Conservation (phyloP, 495 filamentous ascomycete genomes). For the Penicillium mononematosum region DNA sequence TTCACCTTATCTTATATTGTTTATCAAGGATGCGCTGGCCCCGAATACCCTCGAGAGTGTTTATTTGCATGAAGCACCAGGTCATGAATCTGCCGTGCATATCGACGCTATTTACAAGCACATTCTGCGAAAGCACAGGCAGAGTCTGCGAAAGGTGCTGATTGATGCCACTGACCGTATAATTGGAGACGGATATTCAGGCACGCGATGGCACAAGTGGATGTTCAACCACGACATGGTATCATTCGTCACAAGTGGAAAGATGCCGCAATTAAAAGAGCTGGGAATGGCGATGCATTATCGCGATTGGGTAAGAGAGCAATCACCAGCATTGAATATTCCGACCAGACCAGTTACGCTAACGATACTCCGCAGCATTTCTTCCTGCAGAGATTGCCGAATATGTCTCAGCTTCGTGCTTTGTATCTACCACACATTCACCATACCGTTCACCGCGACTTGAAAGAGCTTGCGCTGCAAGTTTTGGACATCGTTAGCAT, state of each 20-base stretch:
- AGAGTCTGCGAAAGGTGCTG: slow-evolving; percentile 73
- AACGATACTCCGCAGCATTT: slow-evolving; percentile 61
- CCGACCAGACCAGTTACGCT: not conserved
- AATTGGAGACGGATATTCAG: slow-evolving; percentile 34
- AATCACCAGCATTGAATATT: not conserved
- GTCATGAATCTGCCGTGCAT: slow-evolving; percentile 56
- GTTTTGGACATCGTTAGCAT: slow-evolving; percentile 83
- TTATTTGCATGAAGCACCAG: slow-evolving; percentile 73
- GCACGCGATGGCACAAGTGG: slow-evolving; percentile 67
- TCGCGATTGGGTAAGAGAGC: slow-evolving; percentile 75
- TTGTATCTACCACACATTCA: slow-evolving; percentile 76
- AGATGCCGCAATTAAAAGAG: slow-evolving; percentile 74
- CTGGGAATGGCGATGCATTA: slow-evolving; percentile 75
- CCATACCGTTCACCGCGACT: slow-evolving; percentile 57
- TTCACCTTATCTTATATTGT: slow-evolving; percentile 73
- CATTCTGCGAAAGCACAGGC: slow-evolving; percentile 67
- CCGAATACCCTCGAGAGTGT: slow-evolving; percentile 84
- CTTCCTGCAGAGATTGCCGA: slow-evolving; percentile 80
- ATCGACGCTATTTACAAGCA: slow-evolving; percentile 75
- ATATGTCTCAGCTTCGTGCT: slow-evolving; percentile 70
- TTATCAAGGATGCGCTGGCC: slow-evolving; percentile 80
- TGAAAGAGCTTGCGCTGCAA: slow-evolving; percentile 76
- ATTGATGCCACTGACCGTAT: slow-evolving; percentile 67
- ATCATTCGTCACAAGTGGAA: slow-evolving; percentile 75
- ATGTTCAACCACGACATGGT: slow-evolving; percentile 72